phyloP scores from a whole-genome alignment of 1,284 basidiomycete genomes.

The Rhodotorula sp. region DNA sequence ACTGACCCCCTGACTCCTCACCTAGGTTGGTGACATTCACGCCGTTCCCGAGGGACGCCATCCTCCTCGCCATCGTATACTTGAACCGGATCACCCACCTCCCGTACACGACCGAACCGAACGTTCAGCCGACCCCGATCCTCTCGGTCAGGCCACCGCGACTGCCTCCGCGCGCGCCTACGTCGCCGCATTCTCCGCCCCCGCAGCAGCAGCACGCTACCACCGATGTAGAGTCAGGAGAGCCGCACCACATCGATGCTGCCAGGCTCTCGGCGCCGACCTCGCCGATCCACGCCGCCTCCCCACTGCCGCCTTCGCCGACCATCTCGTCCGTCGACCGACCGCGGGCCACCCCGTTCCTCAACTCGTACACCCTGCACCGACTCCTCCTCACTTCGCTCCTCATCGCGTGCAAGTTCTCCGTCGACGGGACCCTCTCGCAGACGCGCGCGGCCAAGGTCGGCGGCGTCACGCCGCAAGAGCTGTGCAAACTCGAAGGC shows the following conservation, averaged over 20 bases:
- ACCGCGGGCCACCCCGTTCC: conserved; percentile 12
- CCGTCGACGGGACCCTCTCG: conserved; percentile 28
- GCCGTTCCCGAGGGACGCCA: conserved; percentile 36
- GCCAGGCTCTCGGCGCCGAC: not conserved
- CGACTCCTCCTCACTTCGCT: conserved; percentile 37
- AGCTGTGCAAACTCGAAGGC: conserved; percentile 36
- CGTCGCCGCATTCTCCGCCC: no score
- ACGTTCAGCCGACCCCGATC: conserved; percentile 6
- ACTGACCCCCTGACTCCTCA: no score
- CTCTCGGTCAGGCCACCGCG: not conserved
- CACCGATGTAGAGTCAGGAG: not conserved
- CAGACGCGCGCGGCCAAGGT: conserved; percentile 37
- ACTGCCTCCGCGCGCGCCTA: not conserved
- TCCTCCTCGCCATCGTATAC: conserved; percentile 33
- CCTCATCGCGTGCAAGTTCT: conserved; percentile 39
- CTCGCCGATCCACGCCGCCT: not conserved
- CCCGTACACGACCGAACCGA: conserved; percentile 11
- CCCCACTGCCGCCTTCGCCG: conserved; percentile 18
- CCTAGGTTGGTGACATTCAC: conserved; percentile 28
- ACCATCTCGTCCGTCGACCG: conserved; percentile 7
- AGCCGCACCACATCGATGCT: not conserved
- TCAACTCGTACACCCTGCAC: conserved; percentile 42
- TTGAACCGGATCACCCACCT: conserved; percentile 36
- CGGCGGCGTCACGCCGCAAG: conserved; percentile 34
- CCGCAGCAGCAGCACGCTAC: not conserved